Evolutionary conservation across 148 eudicot species (phyloP).

Genomic region (Rhododendron griersonianum): DNA sequence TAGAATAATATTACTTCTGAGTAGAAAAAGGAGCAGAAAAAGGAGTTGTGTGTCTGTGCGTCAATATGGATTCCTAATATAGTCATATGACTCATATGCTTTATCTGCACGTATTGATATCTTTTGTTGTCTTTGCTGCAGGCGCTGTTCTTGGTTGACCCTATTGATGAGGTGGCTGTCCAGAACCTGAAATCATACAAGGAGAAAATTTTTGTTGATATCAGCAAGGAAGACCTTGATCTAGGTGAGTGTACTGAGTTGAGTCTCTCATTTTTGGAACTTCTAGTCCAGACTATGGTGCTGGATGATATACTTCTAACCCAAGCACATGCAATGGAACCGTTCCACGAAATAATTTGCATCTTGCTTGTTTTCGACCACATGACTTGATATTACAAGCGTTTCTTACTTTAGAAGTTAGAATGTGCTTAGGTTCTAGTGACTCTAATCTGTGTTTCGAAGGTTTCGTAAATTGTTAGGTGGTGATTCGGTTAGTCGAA

Average conservation of each 20-base stretch:
- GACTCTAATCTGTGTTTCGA: background rate
- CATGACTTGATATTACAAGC: background rate
- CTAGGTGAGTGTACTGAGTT: constrained; percentile 49
- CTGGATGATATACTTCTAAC: background rate
- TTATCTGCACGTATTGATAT: background rate
- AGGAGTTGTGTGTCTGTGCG: background rate
- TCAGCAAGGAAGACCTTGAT: constrained; percentile 95
- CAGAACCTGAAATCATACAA: constrained; percentile 79
- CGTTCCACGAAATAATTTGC: background rate
- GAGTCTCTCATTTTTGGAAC: background rate
- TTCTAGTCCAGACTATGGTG: background rate
- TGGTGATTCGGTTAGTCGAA: background rate
- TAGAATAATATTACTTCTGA: background rate
- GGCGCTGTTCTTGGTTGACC: constrained; percentile 91
- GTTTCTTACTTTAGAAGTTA: background rate
- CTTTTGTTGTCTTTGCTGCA: constrained; percentile 26
- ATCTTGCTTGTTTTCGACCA: background rate
- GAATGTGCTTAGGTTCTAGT: background rate
- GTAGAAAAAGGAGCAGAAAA: background rate
- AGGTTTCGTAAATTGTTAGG: background rate
- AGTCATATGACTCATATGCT: background rate
- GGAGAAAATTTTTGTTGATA: constrained; percentile 82
- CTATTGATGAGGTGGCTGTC: constrained; percentile 92
- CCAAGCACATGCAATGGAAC: too few relatives aligned
- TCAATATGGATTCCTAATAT: background rate